A percentile compares a stretch with the other conserved stretches of the same genome.
Evolutionary conservation across 495 filamentous ascomycete species (phyloP).

Genomic region (Penicillium ochrochloron): DNA sequence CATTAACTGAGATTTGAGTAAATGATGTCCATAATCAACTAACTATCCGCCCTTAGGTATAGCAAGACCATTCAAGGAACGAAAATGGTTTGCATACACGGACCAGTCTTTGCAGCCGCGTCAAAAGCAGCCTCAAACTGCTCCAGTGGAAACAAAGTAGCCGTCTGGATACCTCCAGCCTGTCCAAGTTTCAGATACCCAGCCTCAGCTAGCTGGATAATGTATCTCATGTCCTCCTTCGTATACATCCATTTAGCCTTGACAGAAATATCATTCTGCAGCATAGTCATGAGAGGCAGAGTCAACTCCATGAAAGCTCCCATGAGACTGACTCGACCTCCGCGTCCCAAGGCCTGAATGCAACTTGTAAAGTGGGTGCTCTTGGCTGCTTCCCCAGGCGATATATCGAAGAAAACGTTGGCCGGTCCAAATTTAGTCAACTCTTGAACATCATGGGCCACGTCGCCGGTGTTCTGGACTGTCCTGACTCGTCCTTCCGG

Average conservation of each 20-base stretch:
- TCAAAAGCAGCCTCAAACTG: background rate
- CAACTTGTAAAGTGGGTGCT: background rate
- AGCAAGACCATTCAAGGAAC: constrained; percentile 7
- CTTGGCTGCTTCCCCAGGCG: background rate
- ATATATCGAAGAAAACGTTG: background rate
- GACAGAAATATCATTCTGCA: background rate
- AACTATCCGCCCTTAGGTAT: background rate
- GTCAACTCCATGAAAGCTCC: background rate
- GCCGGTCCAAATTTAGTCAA: background rate
- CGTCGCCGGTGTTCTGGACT: background rate
- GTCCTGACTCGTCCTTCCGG: background rate
- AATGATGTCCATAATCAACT: background rate
- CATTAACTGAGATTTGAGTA: background rate
- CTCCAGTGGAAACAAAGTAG: background rate
- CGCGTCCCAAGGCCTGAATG: background rate
- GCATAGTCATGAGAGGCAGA: background rate
- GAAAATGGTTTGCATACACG: background rate
- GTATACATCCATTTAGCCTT: constrained; percentile 1
- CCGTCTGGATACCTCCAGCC: background rate
- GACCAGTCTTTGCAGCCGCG: background rate
- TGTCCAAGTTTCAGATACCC: background rate
- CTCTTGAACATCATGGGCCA: background rate
- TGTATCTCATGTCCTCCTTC: background rate
- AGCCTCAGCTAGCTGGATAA: background rate
- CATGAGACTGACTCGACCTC: background rate